Percentiles rank a stretch among this genome's conserved stretches.
Evolutionary conservation across 208 protist species (phyloP).

Genomic region (Crithidia fasciculata): DNA sequence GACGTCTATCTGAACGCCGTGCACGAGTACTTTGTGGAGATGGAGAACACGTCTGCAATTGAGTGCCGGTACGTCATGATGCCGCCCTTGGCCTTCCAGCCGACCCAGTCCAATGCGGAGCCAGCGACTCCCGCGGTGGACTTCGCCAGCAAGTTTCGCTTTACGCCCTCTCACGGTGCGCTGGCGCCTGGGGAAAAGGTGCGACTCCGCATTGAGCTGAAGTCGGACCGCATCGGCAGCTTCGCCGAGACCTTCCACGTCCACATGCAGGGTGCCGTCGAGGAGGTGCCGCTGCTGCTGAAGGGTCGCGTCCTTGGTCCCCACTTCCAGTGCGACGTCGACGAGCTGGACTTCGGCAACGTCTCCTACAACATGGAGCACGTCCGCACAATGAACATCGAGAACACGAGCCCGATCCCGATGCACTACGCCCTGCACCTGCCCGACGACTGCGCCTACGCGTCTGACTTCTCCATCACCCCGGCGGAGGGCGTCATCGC

Average conservation of each 20-base stretch:
- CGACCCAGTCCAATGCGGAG: neutral
- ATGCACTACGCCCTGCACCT: slow-evolving; percentile 91
- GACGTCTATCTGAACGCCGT: slow-evolving; percentile 95
- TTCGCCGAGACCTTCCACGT: slow-evolving; percentile 91
- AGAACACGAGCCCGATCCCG: slow-evolving; percentile 95
- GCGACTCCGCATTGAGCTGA: slow-evolving; percentile 75
- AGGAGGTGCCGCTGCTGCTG: slow-evolving; percentile 83
- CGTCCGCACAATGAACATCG: slow-evolving; percentile 66
- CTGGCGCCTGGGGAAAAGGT: slow-evolving; percentile 72
- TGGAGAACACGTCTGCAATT: slow-evolving; percentile 93
- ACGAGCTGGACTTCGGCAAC: slow-evolving; percentile 93
- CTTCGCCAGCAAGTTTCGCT: slow-evolving; percentile 69
- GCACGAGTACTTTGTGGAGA: slow-evolving; percentile 90
- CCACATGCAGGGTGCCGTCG: slow-evolving; percentile 82
- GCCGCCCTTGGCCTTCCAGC: slow-evolving; percentile 23
- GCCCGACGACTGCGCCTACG: slow-evolving; percentile 53
- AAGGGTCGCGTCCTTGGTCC: slow-evolving; percentile 93
- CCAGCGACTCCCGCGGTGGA: neutral
- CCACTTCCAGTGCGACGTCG: slow-evolving; percentile 92
- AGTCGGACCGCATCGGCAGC: slow-evolving; percentile 89
- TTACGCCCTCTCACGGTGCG: slow-evolving; percentile 76
- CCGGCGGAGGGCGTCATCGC: slow-evolving; percentile 75
- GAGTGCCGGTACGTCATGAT: slow-evolving; percentile 89
- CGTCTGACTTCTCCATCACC: slow-evolving; percentile 75
- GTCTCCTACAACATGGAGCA: slow-evolving; percentile 94